Evolutionary conservation across 441 rosid species (phyloP).

Genomic region (Eutrema salsugineum): DNA sequence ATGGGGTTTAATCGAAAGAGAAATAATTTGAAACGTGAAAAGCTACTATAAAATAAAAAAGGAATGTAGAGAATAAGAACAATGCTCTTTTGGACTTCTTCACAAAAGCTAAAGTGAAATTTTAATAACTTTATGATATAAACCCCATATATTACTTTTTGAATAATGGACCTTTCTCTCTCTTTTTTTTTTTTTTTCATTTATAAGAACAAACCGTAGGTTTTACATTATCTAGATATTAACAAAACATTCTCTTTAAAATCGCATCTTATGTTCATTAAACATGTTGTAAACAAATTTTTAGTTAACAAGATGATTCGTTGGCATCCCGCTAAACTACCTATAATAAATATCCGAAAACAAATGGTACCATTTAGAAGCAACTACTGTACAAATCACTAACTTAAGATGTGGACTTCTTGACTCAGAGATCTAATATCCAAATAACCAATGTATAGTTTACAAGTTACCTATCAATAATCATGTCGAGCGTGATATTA

Average conservation of each 20-base stretch:
- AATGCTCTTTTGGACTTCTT: conserved; percentile 22
- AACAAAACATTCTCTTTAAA: neutral
- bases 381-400: neutral
- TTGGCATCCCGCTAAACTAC: neutral
- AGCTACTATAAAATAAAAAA: neutral
- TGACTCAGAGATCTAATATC: neutral
- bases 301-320: neutral
- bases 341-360: neutral
- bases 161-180: neutral
- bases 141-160: conserved; percentile 12
- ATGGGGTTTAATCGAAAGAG: neutral
- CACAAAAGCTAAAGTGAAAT: conserved; percentile 9
- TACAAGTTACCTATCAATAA: neutral
- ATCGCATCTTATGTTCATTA: conserved; percentile 1
- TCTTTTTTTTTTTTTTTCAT: neutral
- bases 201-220: conserved; percentile 13
- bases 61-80: conserved; percentile 20
- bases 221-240: conserved; percentile 20
- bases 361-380: neutral
- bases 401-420: neutral
- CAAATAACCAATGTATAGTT: neutral
- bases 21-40: neutral
- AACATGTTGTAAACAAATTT: neutral
- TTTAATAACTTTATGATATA: conserved; percentile 4
- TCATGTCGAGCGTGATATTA: neutral